Conservation (phyloP, 2,329 filamentous ascomycete genomes). For the Aureobasidium mangrovei region DNA sequence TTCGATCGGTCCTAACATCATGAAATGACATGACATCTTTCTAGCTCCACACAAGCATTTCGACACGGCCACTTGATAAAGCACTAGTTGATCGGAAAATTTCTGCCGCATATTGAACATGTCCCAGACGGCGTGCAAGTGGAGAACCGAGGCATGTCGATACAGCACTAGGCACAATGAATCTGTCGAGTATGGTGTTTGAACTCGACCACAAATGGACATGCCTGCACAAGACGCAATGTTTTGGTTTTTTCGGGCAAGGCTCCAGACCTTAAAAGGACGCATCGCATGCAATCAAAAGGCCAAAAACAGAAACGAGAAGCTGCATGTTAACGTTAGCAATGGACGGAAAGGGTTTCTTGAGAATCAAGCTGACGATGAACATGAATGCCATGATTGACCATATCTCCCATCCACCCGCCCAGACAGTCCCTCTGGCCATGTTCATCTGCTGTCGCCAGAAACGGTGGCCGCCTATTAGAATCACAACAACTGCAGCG, state of each 20-base stretch:
- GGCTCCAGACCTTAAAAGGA: constrained; percentile 4
- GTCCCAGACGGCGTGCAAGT: neutral
- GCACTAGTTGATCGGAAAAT: neutral
- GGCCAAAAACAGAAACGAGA: constrained; percentile 18
- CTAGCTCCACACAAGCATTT: constrained; percentile 4
- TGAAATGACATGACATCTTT: neutral
- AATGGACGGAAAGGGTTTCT: neutral
- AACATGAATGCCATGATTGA: constrained; percentile 38
- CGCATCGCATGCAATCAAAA: constrained; percentile 19
- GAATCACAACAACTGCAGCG: constrained; percentile 40
- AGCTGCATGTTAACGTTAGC: constrained; percentile 14
- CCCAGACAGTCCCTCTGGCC: constrained; percentile 46
- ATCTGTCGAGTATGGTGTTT: neutral
- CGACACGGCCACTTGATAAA: neutral
- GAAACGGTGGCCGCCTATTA: constrained; percentile 50
- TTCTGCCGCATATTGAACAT: neutral
- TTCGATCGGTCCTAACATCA: neutral
- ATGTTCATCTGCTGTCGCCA: constrained; percentile 54
- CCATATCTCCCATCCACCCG: constrained; percentile 52
- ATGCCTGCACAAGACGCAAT: too few species aligned
- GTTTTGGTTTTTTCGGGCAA: neutral
- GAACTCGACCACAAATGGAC: neutral
- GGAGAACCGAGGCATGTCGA: neutral
- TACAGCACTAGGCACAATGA: neutral
- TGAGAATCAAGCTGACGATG: constrained; percentile 34